Base-by-base conservation (phyloP, 371 early-diverging fungal species). In the Mortierella sp. region DNA sequence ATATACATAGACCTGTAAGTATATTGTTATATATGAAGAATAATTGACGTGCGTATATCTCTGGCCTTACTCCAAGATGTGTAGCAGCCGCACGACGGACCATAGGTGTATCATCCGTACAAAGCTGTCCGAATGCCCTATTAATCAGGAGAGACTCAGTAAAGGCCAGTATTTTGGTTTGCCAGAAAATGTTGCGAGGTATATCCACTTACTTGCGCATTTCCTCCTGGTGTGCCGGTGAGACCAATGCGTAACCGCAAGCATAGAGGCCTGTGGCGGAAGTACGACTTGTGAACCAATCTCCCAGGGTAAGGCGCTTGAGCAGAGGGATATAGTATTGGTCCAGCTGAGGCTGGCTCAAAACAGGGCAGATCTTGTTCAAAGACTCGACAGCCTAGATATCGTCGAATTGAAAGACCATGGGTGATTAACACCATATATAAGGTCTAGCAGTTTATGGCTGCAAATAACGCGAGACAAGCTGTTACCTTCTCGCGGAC, bases 271-370 rank as follows among this genome's bases (percentile, higher is more conserved):
- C 97, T 57, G 96, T 92, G 22, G 98, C 97, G 72, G 96, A 95
- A 19, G 95, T 93, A 68, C 98, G 93, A 79, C 93, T 95, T 17
- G 98, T 98, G 78, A 99, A 99, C 99, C 99, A 99, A 83, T 97
- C 98, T 53, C 98, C 98, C 58, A 87, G 83, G 26, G 95, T 91
- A 55, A 99, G 89, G 32, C 98, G 91, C 79, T 94, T 95, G 42
- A 99, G 80, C 76, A 97, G 90, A 29, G 98, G 98, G 28, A 97
- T 88, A 82, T 93, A 95, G 74, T 91, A 89, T 69, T 95, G 92
- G 72, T 97, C 96, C 62, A 96, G 83, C 70, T 97, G 98, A 31
- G 81, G 82, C 68, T 89, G 87, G 75, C 89, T 89, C 77, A 99
- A 86, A 26, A 83, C 72, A 13, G 83, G 86, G 55, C 89, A 91